Evolutionary conservation across 2,329 filamentous ascomycete species (phyloP), one percentile per base, ranked within the genome.

Genomic region (Aspergillus sp.): DNA sequence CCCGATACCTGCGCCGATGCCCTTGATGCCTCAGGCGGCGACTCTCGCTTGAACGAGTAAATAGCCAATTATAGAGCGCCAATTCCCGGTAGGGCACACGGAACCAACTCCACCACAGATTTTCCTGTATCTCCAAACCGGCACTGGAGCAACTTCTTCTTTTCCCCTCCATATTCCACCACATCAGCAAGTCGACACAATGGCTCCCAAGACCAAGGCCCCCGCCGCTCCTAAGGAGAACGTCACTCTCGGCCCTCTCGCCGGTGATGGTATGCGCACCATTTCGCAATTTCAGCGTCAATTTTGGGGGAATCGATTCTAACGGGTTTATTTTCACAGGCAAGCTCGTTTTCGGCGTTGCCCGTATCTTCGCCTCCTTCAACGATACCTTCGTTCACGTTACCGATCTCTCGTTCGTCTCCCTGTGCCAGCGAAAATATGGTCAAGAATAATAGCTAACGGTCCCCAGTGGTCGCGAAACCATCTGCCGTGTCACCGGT

Each of bases 401-500:
- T 78, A 99, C 95, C 85, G 95, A 98, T 96, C 91, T 99, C 80
- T 88, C 84, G 89, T 92, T 81, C 78, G 86, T 78, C 53, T 50
- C 9, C 5, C 47, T 24, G 22, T 15, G 15, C 13, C 32, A 12
- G 8, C 20, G 8, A 50, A 24, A 42, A 11, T 12, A 8, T 30
- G 8, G 17, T 51, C n/a, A 44, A 39, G 30, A 43, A 39, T 18
- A 13, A 52, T 15, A 43, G 36, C 61, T 65, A 62, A 65, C 43
- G 12, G 22, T 15, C 5, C 26, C 79, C 84, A 96, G 91, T 83
- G 95, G 95, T 84, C 95, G 95, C 83, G 95, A 99, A 90, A 99
- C 96, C 83, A 97, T 99, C 85, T 91, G 88, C 88, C 93, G 95
- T 91, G 93, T 99, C 72, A 99, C 96, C 75, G 95, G 96, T 85